phyloP scores from a whole-genome alignment of 2,329 filamentous ascomycete species.

The Monilinia laxa region DNA sequence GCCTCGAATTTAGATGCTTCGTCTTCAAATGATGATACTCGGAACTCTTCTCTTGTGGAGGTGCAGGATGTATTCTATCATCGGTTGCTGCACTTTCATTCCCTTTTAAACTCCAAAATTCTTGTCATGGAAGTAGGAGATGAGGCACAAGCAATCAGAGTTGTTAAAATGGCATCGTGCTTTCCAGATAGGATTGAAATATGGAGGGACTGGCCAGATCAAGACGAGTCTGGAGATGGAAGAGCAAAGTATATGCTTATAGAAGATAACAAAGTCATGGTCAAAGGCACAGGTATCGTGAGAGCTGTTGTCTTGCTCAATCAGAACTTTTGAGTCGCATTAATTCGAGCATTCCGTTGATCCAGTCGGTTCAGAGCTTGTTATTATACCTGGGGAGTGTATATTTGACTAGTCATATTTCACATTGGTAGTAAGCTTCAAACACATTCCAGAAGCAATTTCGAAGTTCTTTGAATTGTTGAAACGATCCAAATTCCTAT shows the following conservation, averaged over 20 bases:
- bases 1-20: neutral
- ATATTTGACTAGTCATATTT: neutral
- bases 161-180: constrained; percentile 51
- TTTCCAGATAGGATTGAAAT: constrained; percentile 52
- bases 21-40: neutral
- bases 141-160: constrained; percentile 63
- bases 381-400: neutral
- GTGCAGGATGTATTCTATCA: constrained; percentile 60
- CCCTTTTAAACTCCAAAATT: constrained; percentile 50
- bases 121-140: constrained; percentile 73
- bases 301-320: constrained; percentile 24
- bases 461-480: constrained; percentile 5
- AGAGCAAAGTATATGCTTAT: neutral
- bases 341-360: neutral
- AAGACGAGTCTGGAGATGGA: neutral
- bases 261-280: constrained; percentile 1
- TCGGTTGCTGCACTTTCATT: constrained; percentile 54
- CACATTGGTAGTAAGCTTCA: neutral
- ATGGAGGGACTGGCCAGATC: constrained; percentile 68
- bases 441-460: constrained; percentile 9
- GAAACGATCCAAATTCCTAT: neutral
- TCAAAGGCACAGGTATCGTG: constrained; percentile 32
- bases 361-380: neutral
- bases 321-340: neutral
- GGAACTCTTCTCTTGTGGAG: neutral